Percentiles rank a stretch among this genome's conserved stretches.
phyloP scores from a whole-genome alignment of 768 basidiomycete genomes.

The Saitozyma sp. region DNA sequence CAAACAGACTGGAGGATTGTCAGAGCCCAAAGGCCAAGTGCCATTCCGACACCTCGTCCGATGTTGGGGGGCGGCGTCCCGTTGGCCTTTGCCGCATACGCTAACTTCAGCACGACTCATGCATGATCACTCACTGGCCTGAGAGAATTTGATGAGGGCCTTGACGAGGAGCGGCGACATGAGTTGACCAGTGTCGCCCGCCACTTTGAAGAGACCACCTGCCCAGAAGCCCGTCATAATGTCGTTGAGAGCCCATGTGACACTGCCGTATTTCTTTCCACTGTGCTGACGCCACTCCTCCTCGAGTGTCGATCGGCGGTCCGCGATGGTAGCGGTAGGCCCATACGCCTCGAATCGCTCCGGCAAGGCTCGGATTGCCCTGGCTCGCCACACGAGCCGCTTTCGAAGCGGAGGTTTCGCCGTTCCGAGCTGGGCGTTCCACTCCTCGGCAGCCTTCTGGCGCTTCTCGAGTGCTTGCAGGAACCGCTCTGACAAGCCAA shows the following conservation, averaged over 20 bases:
- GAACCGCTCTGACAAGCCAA: slow-evolving; percentile 59
- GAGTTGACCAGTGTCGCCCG: slow-evolving; percentile 43
- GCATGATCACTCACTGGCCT: slow-evolving; percentile 15
- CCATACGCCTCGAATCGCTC: slow-evolving; percentile 13
- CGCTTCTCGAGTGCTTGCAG: slow-evolving; percentile 62
- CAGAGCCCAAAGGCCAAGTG: slow-evolving; percentile 45
- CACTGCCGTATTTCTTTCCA: slow-evolving; percentile 22
- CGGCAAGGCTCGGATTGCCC: slow-evolving; percentile 54
- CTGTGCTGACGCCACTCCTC: slow-evolving; percentile 29
- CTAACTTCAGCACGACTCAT: slow-evolving; percentile 16
- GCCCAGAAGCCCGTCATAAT: slow-evolving; percentile 45
- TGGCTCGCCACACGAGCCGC: slow-evolving; percentile 51
- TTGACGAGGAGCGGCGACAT: slow-evolving; percentile 52
- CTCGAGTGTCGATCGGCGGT: slow-evolving; percentile 58
- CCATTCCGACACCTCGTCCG: slow-evolving; percentile 48
- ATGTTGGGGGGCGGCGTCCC: slow-evolving; percentile 35
- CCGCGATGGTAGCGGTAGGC: slow-evolving; percentile 3
- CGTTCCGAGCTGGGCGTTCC: slow-evolving; percentile 59
- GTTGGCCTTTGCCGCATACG: slow-evolving; percentile 34
- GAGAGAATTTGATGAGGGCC: slow-evolving; percentile 50
- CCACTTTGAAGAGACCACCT: slow-evolving; percentile 48
- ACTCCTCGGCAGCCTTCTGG: slow-evolving; percentile 58
- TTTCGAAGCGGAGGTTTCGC: slow-evolving; percentile 23
- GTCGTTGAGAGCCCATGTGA: slow-evolving; percentile 42
- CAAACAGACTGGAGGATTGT: slow-evolving; percentile 43